These are phyloP conservation scores for Annona squamosa DNA, from an alignment of 164 flowering plant species.

Conservation along the genomic window DNA sequence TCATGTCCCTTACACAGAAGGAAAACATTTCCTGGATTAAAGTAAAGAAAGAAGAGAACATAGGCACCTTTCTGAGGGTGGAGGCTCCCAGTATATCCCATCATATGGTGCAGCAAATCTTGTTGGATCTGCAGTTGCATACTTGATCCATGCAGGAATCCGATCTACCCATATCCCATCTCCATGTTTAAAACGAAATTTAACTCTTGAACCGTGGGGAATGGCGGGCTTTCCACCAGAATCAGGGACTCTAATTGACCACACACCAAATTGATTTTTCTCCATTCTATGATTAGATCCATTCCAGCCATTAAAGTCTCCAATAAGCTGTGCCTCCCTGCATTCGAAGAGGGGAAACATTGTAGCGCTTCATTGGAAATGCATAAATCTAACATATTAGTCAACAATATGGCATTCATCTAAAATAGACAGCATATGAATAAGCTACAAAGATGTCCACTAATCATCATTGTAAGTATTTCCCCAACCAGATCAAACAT, in stretches of 20 bases:
- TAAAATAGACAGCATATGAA: background rate
- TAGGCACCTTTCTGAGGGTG: slow-evolving; percentile 71
- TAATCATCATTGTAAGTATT: no score
- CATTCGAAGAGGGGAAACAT: slow-evolving; percentile 3
- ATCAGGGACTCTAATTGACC: slow-evolving; percentile 79
- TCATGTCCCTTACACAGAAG: background rate
- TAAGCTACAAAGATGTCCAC: background rate
- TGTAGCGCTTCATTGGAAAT: background rate
- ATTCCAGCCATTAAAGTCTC: slow-evolving; percentile 96
- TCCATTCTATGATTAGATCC: slow-evolving; percentile 82
- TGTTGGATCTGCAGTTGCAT: slow-evolving; percentile 78
- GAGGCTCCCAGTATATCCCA: slow-evolving; percentile 95
- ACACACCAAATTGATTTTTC: slow-evolving; percentile 81
- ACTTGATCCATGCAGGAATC: slow-evolving; percentile 94
- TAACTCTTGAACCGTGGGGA: slow-evolving; percentile 79
- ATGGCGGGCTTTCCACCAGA: slow-evolving; percentile 60
- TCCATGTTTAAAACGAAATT: slow-evolving; percentile 76
- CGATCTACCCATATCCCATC: slow-evolving; percentile 89
- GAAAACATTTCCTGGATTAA: background rate
- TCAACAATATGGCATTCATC: background rate
- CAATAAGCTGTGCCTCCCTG: slow-evolving; percentile 92
- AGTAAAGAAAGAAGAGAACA: background rate
- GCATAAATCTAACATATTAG: background rate
- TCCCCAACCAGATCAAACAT: background rate
- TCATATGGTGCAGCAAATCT: slow-evolving; percentile 90